Base-by-base conservation (phyloP, 441 rosid genomes). In the Lepidium campestre region DNA sequence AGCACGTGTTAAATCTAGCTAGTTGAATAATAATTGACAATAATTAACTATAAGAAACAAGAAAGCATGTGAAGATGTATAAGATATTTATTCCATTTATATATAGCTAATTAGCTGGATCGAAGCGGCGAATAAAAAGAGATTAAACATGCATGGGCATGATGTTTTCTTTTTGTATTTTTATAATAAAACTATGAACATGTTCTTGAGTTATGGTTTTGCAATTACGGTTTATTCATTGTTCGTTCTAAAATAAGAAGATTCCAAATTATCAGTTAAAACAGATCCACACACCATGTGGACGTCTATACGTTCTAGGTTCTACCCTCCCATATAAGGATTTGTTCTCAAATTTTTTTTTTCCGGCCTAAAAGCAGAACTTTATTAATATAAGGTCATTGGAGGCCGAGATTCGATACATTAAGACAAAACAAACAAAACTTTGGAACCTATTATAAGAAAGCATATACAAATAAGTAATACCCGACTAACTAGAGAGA, bases 241-340 rank as follows among this genome's bases (percentile, higher is more conserved):
- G 58, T 50, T 50, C 58, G 32, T 37, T 55, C 19, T 62, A 62
- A n/a, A 18, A 22, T 55, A 47, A 20, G 27, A 45, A 55, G 25
- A 8, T 5, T 47, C 49, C 46, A 41, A 56, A 63, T 12, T 27
- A 56, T 39, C 49, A 29, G 10, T 17, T 31, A 41, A 41, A 63
- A 13, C 44, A 63, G 75, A 71, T 65, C 69, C 57, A 71, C 46
- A 56, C 53, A 47, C 58, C 75, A 63, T 63, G 75, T 71, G 70
- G n/a, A n/a, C n/a, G n/a, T n/a, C n/a, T n/a, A n/a, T n/a, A n/a
- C n/a, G n/a, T n/a, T n/a, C n/a, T n/a, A n/a, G n/a, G n/a, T n/a
- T n/a, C n/a, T n/a, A n/a, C n/a, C n/a, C n/a, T n/a, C n/a, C n/a
- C n/a, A n/a, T n/a, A n/a, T n/a, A n/a, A n/a, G n/a, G n/a, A n/a